Evolutionary conservation across 805 yeast genomes (phyloP).

Genomic region (Wickerhamomyces chaumierensis): DNA sequence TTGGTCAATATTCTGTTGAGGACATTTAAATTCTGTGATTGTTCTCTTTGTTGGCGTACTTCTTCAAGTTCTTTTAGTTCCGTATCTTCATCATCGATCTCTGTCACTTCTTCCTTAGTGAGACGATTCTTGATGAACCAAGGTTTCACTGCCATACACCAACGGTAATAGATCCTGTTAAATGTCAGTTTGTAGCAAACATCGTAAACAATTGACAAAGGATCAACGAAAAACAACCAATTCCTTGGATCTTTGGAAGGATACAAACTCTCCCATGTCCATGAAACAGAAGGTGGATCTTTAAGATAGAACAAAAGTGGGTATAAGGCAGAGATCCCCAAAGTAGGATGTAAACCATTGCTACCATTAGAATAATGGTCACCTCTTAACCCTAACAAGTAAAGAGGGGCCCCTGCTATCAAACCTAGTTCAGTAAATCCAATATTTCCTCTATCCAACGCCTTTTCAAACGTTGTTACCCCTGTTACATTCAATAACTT

Average conservation of each 20-base stretch:
- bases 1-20: conserved; percentile 2
- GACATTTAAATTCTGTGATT: conserved; percentile 2
- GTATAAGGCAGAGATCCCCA: conserved; percentile 8
- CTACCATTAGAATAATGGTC: conserved; percentile 4
- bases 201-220: conserved; percentile 9
- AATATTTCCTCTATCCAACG: conserved; percentile 6
- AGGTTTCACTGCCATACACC: conserved; percentile 23
- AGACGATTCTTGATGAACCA: conserved; percentile 23
- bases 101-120: conserved; percentile 20
- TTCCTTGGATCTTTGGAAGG: conserved; percentile 6
- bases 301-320: not conserved
- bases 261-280: not conserved
- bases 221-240: conserved; percentile 5
- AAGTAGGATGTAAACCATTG: conserved; percentile 10
- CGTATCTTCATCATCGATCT: conserved; percentile 22
- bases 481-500: conserved; percentile 8
- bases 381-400: conserved; percentile 16
- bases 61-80: conserved; percentile 3
- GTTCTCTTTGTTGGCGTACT: not conserved
- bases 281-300: not conserved
- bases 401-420: conserved; percentile 22
- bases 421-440: conserved; percentile 6
- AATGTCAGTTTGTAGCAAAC: conserved; percentile 13
- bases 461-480: conserved; percentile 8
- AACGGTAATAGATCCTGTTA: conserved; percentile 25